Conservation (phyloP, 2,329 filamentous ascomycete genomes). For the Aspergillus aculeatinus region DNA sequence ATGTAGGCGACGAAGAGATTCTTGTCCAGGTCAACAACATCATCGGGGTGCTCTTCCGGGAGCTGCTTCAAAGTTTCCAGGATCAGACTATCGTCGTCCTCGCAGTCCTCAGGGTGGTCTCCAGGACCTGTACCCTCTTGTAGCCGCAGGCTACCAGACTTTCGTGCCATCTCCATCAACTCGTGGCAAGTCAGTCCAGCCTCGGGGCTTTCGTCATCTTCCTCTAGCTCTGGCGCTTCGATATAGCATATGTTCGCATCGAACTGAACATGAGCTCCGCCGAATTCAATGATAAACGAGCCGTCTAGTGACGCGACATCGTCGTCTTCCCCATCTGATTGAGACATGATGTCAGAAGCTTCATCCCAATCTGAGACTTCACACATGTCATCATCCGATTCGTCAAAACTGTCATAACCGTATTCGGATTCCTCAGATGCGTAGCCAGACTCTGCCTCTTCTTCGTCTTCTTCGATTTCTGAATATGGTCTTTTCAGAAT, state of each 20-base stretch:
- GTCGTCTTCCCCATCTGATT: constrained; percentile 30
- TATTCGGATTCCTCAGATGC: constrained; percentile 34
- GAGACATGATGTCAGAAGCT: constrained; percentile 27
- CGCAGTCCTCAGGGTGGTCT: constrained; percentile 15
- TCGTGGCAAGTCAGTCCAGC: constrained; percentile 42
- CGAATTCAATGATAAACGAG: constrained; percentile 37
- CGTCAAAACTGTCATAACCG: constrained; percentile 22
- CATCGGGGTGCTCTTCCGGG: constrained; percentile 38
- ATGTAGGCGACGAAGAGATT: constrained; percentile 43
- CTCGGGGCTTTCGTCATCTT: constrained; percentile 28
- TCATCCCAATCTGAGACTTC: constrained; percentile 35
- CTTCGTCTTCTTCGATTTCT: constrained; percentile 27
- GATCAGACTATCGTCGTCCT: constrained; percentile 18
- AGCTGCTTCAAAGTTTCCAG: constrained; percentile 22
- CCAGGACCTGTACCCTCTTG: constrained; percentile 22
- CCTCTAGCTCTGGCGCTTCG: constrained; percentile 27
- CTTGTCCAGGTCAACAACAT: constrained; percentile 41
- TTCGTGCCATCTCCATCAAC: constrained; percentile 37
- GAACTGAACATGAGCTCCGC: constrained; percentile 37
- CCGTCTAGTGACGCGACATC: constrained; percentile 35
- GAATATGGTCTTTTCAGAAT: constrained; percentile 36
- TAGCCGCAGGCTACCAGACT: constrained; percentile 23
- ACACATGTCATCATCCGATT: constrained; percentile 28
- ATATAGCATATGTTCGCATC: constrained; percentile 36
- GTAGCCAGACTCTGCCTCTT: constrained; percentile 39